Evolutionary conservation across 345 rosid genomes (phyloP).

Genomic region (Nasturtium officinale): DNA sequence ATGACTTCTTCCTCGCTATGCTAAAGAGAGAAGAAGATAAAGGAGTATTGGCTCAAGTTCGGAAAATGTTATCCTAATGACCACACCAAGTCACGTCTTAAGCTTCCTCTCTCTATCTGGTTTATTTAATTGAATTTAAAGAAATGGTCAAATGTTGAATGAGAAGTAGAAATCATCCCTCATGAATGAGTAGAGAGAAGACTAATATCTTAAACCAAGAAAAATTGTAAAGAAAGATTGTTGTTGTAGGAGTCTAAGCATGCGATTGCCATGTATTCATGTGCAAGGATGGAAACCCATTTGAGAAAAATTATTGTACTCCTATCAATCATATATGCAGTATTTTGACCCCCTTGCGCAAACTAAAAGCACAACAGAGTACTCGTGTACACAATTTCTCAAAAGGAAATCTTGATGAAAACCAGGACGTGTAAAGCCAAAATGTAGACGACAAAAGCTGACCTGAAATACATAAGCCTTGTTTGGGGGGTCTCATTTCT

Average conservation of each 20-base stretch:
- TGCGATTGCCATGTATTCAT: constrained; percentile 12
- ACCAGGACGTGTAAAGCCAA: constrained; percentile 73
- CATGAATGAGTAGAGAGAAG: constrained; percentile 5
- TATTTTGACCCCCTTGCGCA: constrained; percentile 20
- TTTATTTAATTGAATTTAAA: constrained; percentile 19
- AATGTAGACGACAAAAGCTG: constrained; percentile 84
- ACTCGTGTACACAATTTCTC: constrained; percentile 43
- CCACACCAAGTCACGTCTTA: constrained; percentile 5
- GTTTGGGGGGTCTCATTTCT: constrained; percentile 65
- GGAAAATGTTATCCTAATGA: constrained; percentile 38
- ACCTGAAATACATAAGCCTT: constrained; percentile 76
- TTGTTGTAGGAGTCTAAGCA: constrained; percentile 25
- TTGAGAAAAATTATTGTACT: constrained; percentile 17
- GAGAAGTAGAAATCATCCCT: constrained; percentile 28
- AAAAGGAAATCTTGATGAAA: constrained; percentile 89
- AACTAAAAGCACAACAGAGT: constrained; percentile 31
- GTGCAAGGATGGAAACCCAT: constrained; percentile 14
- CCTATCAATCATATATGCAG: constrained; percentile 36
- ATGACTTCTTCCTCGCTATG: constrained; percentile 79
- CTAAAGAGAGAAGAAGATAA: constrained; percentile 75
- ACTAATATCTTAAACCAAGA: background rate
- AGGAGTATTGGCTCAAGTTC: constrained; percentile 40
- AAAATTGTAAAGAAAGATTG: constrained; percentile 22
- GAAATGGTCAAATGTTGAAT: constrained; percentile 29
- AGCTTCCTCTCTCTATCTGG: background rate